These are phyloP conservation scores for Solanum hybrid DNA, from an alignment of 305 asterid genomes.

Conservation along the genomic window DNA sequence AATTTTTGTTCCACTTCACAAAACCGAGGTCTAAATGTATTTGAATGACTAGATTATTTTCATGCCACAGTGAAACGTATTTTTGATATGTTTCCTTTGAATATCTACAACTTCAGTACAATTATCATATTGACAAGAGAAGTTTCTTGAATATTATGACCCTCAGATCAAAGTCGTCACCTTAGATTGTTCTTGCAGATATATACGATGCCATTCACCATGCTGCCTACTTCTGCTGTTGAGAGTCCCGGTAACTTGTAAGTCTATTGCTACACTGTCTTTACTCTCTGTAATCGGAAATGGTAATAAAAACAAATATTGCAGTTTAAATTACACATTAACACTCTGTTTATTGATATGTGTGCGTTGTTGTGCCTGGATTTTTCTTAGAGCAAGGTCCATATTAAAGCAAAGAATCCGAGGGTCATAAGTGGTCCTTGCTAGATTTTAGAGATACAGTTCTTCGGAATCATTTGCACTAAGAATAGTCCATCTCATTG, in stretches of 20 bases:
- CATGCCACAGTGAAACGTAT: neutral
- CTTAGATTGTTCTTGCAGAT: conserved; percentile 34
- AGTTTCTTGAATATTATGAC: neutral
- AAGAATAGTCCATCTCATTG: neutral
- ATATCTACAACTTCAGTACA: neutral
- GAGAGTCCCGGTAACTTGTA: conserved; percentile 70
- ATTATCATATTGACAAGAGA: neutral
- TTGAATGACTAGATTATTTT: neutral
- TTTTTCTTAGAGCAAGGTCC: neutral
- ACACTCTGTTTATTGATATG: neutral
- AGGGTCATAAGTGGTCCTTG: neutral
- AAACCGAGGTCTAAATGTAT: neutral
- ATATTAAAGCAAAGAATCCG: neutral
- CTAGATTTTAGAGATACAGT: neutral
- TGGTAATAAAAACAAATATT: too few species aligned
- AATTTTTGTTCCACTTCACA: neutral
- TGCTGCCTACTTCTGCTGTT: conserved; percentile 73
- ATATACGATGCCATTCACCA: conserved; percentile 48
- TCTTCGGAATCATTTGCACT: neutral
- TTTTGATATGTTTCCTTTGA: neutral
- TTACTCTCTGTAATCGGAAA: neutral
- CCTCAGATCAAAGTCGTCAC: neutral
- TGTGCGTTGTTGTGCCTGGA: neutral
- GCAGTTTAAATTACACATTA: neutral
- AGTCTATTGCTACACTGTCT: conserved; percentile 14